Conservation (phyloP, 2,329 filamentous ascomycete species). For the Macroventuria anomochaeta region DNA sequence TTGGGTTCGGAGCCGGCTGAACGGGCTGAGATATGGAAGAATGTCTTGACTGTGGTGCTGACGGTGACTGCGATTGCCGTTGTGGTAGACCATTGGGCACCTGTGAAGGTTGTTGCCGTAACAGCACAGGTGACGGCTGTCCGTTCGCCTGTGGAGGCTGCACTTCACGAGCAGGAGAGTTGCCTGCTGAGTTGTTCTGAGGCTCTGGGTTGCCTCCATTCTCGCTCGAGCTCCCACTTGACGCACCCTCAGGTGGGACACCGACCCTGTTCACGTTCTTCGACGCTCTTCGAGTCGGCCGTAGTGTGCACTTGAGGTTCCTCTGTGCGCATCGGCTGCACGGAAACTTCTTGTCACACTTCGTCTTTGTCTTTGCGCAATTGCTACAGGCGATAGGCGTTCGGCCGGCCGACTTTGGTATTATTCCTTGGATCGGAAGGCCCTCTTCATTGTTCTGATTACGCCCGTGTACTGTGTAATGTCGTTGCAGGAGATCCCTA, state of each 20-base stretch:
- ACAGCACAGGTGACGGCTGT: constrained; percentile 31
- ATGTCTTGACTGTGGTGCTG: constrained; percentile 40
- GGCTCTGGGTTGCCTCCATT: constrained; percentile 40
- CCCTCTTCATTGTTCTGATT: constrained; percentile 58
- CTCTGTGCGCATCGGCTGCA: constrained; percentile 59
- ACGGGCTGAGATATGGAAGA: constrained; percentile 42
- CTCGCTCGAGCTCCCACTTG: constrained; percentile 46
- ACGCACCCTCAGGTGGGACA: constrained; percentile 28
- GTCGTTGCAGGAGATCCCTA: constrained; percentile 59
- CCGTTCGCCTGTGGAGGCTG: constrained; percentile 32
- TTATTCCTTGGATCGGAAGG: constrained; percentile 57
- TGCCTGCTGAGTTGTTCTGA: constrained; percentile 41
- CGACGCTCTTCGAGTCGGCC: constrained; percentile 56
- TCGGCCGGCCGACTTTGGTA: constrained; percentile 59
- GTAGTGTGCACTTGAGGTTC: constrained; percentile 55
- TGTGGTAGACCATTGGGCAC: constrained; percentile 23
- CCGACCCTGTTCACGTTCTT: constrained; percentile 49
- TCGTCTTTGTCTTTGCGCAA: constrained; percentile 62
- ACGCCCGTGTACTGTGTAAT: constrained; percentile 60
- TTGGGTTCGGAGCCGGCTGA: constrained; percentile 38
- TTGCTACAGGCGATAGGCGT: constrained; percentile 62
- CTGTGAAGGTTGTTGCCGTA: constrained; percentile 21
- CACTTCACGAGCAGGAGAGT: constrained; percentile 43
- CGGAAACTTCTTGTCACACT: constrained; percentile 63
- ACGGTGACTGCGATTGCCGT: constrained; percentile 43